These are phyloP conservation scores for Fusarium sambucinum DNA, from an alignment of 2,329 filamentous ascomycete genomes.

Conservation along the genomic window DNA sequence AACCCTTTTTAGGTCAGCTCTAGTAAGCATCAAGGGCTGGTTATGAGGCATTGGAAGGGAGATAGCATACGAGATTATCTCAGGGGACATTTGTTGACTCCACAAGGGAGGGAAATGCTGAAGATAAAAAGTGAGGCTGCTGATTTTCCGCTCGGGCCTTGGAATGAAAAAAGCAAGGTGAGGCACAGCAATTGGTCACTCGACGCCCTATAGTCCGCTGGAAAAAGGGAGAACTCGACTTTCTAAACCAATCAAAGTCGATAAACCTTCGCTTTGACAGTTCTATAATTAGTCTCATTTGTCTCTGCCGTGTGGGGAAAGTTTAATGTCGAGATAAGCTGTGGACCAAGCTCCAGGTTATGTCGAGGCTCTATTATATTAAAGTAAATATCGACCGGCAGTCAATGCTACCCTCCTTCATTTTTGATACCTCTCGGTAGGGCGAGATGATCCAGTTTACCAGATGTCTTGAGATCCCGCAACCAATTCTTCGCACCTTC, in stretches of 20 bases:
- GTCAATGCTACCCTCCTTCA: not conserved
- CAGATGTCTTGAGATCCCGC: not conserved
- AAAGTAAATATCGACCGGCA: not conserved
- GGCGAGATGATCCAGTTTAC: not conserved
- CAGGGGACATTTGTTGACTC: not conserved
- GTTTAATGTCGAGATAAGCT: slow-evolving; percentile 3
- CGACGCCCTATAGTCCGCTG: not conserved
- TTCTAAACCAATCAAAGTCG: not conserved
- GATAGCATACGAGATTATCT: not conserved
- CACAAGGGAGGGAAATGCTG: not conserved
- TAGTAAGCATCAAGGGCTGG: not conserved
- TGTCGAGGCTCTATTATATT: too few species aligned
- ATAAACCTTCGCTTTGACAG: not conserved
- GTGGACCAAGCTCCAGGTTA: slow-evolving; percentile 9
- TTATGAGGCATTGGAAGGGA: not conserved
- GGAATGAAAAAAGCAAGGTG: slow-evolving; percentile 1
- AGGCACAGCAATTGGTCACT: not conserved
- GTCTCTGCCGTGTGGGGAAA: slow-evolving; percentile 4
- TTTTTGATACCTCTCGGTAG: not conserved
- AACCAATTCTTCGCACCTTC: not conserved
- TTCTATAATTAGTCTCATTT: not conserved
- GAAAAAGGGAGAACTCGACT: not conserved
- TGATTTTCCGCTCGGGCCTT: slow-evolving; percentile 5
- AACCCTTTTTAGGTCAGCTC: not conserved
- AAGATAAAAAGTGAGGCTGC: not conserved